A percentile compares a stretch with the other conserved stretches of the same genome.
Evolutionary conservation across 352 stramenopile species (phyloP).

Genomic region (Pythium sp.): DNA sequence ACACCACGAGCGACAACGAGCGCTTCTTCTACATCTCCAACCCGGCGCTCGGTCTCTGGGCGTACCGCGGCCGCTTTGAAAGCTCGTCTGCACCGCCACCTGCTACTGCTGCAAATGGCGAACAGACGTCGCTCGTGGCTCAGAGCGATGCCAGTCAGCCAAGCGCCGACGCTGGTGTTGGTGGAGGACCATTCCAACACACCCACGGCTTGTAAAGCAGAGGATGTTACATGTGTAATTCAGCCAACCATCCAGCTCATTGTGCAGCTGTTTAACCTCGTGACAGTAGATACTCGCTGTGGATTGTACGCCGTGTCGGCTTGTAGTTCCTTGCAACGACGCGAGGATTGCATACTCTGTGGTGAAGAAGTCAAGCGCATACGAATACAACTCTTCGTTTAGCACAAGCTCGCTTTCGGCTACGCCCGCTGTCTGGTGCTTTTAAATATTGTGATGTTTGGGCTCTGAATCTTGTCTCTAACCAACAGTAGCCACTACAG

Average conservation of each 20-base stretch:
- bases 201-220: conserved; percentile 9
- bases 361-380: no score
- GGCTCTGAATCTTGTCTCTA: neutral
- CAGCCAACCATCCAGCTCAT: neutral
- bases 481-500: neutral
- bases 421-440: neutral
- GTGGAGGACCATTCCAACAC: conserved; percentile 71
- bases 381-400: neutral
- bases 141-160: conserved; percentile 43
- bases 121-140: conserved; percentile 30
- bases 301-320: neutral
- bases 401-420: neutral
- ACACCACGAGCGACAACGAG: conserved; percentile 71
- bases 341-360: no score
- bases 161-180: conserved; percentile 68
- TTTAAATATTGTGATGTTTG: neutral
- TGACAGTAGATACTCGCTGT: neutral
- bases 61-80: conserved; percentile 82
- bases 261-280: neutral
- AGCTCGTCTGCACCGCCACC: conserved; percentile 27
- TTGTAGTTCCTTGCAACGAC: neutral
- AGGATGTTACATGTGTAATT: neutral
- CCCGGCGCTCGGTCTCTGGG: conserved; percentile 95
- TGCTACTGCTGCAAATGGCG: neutral
- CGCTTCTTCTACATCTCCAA: conserved; percentile 97